phyloP scores from a whole-genome alignment of 2,329 filamentous ascomycete species.

The Botryotinia globosa region DNA sequence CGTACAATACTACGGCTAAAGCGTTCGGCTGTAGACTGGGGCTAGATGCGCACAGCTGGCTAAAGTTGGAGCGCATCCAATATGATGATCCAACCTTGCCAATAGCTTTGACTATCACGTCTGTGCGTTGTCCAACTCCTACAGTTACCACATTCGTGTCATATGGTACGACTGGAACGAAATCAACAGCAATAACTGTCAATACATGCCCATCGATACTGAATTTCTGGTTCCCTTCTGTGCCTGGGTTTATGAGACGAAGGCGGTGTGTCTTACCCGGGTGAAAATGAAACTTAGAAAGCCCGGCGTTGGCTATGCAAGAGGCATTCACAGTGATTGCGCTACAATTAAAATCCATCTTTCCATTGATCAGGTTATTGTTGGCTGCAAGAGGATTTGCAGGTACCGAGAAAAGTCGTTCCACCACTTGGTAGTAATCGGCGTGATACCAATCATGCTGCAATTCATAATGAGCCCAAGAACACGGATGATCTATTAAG shows the following conservation, averaged over 20 bases:
- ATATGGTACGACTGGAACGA: constrained; percentile 60
- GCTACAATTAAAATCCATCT: constrained; percentile 35
- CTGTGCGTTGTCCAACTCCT: constrained; percentile 42
- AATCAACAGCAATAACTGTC: constrained; percentile 66
- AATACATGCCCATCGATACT: constrained; percentile 66
- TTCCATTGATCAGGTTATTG: constrained; percentile 39
- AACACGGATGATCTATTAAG: neutral
- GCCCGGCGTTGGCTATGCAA: constrained; percentile 31
- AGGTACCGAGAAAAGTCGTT: constrained; percentile 55
- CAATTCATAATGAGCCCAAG: neutral
- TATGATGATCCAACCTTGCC: constrained; percentile 43
- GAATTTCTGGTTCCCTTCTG: constrained; percentile 69
- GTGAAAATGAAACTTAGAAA: constrained; percentile 41
- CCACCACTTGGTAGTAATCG: neutral
- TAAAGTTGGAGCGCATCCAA: constrained; percentile 57
- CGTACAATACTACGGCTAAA: constrained; percentile 63
- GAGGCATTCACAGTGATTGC: constrained; percentile 29
- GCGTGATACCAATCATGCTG: neutral
- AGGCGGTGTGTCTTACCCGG: constrained; percentile 60
- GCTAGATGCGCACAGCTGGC: constrained; percentile 46
- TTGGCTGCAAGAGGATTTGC: constrained; percentile 35
- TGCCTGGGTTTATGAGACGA: constrained; percentile 66
- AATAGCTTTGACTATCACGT: constrained; percentile 45
- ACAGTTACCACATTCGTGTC: constrained; percentile 47
- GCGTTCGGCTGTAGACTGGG: constrained; percentile 49